Evolutionary conservation across 345 rosid genomes (phyloP), one percentile per base, ranked within the genome.

Genomic region (Cardamine occulta): DNA sequence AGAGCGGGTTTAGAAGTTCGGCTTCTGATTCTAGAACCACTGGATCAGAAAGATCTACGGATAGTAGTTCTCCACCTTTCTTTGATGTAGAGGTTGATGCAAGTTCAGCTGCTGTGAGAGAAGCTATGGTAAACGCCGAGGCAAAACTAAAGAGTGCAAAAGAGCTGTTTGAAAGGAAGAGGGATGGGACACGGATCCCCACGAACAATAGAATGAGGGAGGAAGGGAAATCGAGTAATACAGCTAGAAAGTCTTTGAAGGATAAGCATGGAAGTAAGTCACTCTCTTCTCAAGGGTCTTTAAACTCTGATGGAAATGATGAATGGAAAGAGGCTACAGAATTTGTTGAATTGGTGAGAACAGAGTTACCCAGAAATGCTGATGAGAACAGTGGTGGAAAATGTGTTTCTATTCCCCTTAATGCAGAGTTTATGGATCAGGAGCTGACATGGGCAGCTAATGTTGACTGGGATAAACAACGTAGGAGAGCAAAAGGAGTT

Each of bases 81-180:
- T 90, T 88, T 83, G 99, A 95, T 79, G 97, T 92, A n/a, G 97
- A 90, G 86, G 87, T 88, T 58, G 99, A 92, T 88, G 86, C 86
- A 13, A 84, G 84, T 74, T 92, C 97, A 48, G 91, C 96, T 72
- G 96, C 97, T 37, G 83, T 86, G 80, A 85, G 85, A 78, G 96
- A 95, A 68, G 96, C 89, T 17, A 86, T 91, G 92, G 83, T 82
- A 48, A 85, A 89, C 65, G 97, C 97, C 73, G 91, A 84, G 83
- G 93, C 89, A 61, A 87, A 80, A 69, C 72, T 90, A n/a, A 89
- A 85, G 74, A 78, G 81, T 79, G 89, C 96, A 8, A 92, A 87
- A 80, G 97, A 88, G 59, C 15, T 82, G 49, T 81, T 85, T 70
- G 90, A 90, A 74, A 88, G 85, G 84, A 90, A 88, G 86, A 84